Evolutionary conservation across 495 filamentous ascomycete species (phyloP), one percentile per base, ranked within the genome.

Genomic region (Recurvomyces mirabilis): DNA sequence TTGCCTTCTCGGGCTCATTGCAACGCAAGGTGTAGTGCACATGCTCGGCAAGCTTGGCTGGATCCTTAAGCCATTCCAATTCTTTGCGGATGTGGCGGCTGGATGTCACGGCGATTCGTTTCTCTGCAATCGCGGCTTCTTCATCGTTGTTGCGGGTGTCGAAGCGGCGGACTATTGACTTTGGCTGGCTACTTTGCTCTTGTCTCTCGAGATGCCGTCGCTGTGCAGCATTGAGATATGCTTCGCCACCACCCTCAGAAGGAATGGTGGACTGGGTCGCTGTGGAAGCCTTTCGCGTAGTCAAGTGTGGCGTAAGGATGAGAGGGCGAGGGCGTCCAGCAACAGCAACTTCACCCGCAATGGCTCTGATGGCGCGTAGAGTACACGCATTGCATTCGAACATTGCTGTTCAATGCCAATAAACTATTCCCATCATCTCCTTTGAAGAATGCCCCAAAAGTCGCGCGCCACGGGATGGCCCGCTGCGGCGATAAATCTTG

Each of bases 61-160:
- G 82, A 57, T 94, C 84, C 23, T 63, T 60, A 40, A 84, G 52
- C 61, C 75, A 80, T 49, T 68, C 59, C 37, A 93, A 51, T 46
- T 87, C 79, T 54, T 67, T 58, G 20, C 37, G 43, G 11, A 56
- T 18, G 7, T 11, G 23, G 18, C 32, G 31, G 22, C 25, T 18
- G n/a, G 34, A 18, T 4, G 22, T 4, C 11, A 7, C 3, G 5
- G 44, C 24, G 22, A 39, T 2, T 17, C 19, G 17, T 20, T 47
- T 47, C 23, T 46, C 33, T 6, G 4, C 15, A 6, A 10, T 20
- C 7, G 4, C 9, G 23, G 14, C 18, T 10, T 14, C 19, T 4
- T 13, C 14, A 13, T 37, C 14, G 19, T 13, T 13, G 15, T 18
- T 18, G 15, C 15, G 14, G 34, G 22, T 19, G 11, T 40, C 14